Conservation (phyloP, 176 grass and related monocot genomes). For the Oryza nivara region DNA sequence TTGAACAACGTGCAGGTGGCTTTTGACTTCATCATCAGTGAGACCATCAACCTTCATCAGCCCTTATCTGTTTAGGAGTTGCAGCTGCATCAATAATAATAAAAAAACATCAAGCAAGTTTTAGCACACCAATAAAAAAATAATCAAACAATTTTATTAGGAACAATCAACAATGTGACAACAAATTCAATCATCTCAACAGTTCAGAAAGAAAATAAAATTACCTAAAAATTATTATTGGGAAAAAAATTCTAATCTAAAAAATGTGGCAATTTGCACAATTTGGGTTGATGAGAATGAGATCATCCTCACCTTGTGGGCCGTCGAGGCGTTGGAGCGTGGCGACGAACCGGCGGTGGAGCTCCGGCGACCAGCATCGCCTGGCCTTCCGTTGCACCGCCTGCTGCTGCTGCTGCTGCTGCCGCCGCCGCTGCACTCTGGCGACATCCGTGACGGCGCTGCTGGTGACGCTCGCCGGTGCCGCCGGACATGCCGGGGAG, state of each 20-base stretch:
- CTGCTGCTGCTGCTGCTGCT: slow-evolving; percentile 19
- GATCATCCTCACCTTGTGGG: slow-evolving; percentile 53
- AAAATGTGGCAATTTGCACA: no score
- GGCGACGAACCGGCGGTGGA: slow-evolving; percentile 78
- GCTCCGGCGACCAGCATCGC: slow-evolving; percentile 87
- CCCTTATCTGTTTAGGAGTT: slow-evolving; percentile 90
- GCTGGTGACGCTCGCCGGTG: slow-evolving; percentile 37
- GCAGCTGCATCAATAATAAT: slow-evolving; percentile 50
- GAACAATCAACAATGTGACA: neutral
- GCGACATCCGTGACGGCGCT: slow-evolving; percentile 29
- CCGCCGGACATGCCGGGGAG: slow-evolving; percentile 32
- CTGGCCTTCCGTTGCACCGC: slow-evolving; percentile 67
- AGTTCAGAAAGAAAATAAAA: neutral
- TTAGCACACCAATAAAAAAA: slow-evolving; percentile 24
- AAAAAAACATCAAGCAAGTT: neutral
- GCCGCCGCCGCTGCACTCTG: slow-evolving; percentile 30
- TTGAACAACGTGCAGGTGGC: slow-evolving; percentile 72
- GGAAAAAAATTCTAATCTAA: neutral
- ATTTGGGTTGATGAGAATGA: neutral
- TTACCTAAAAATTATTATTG: neutral
- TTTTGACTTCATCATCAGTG: slow-evolving; percentile 94
- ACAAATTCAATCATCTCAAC: neutral
- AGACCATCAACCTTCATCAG: slow-evolving; percentile 94
- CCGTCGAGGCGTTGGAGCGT: slow-evolving; percentile 80
- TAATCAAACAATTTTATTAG: neutral